A percentile compares a stretch with the other conserved stretches of the same genome.
These are phyloP conservation scores for Heracleum sosnowskyi DNA, from an alignment of 129 eudicot genomes.

Conservation along the genomic window DNA sequence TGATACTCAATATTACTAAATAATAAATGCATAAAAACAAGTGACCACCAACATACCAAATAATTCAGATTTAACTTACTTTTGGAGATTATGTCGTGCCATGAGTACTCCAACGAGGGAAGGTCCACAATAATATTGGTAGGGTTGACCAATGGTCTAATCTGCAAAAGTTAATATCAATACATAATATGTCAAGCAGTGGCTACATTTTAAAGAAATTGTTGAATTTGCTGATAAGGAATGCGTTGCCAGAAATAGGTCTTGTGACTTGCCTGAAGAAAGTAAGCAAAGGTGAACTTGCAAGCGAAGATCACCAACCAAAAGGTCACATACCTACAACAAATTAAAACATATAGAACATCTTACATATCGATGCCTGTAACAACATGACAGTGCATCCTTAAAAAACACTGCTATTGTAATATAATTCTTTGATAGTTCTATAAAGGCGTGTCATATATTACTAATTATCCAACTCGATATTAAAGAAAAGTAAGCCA, in stretches of 20 bases:
- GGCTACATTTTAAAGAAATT: neutral
- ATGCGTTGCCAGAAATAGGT: constrained; percentile 8
- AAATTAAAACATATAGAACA: constrained; percentile 12
- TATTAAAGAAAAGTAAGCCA: neutral
- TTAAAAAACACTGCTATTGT: neutral
- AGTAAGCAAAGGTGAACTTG: constrained; percentile 88
- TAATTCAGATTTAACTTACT: neutral
- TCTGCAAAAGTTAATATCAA: constrained; percentile 37
- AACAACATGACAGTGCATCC: neutral
- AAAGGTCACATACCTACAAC: constrained; percentile 72
- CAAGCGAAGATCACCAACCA: constrained; percentile 91
- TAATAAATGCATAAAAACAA: neutral
- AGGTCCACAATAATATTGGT: constrained; percentile 41
- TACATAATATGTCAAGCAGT: constrained; percentile 10
- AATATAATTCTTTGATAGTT: neutral
- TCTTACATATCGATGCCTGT: neutral
- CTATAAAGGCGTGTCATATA: too few species aligned
- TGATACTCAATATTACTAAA: neutral
- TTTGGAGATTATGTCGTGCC: constrained; percentile 2
- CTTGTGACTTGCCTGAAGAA: constrained; percentile 74
- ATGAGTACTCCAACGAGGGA: constrained; percentile 3
- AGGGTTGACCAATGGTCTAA: constrained; percentile 75
- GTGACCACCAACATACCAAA: neutral
- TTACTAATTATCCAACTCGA: neutral
- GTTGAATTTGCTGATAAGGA: neutral